A percentile compares a stretch with the other conserved stretches of the same genome.
phyloP scores from a whole-genome alignment of 148 eudicot species.

The Silene latifolia region DNA sequence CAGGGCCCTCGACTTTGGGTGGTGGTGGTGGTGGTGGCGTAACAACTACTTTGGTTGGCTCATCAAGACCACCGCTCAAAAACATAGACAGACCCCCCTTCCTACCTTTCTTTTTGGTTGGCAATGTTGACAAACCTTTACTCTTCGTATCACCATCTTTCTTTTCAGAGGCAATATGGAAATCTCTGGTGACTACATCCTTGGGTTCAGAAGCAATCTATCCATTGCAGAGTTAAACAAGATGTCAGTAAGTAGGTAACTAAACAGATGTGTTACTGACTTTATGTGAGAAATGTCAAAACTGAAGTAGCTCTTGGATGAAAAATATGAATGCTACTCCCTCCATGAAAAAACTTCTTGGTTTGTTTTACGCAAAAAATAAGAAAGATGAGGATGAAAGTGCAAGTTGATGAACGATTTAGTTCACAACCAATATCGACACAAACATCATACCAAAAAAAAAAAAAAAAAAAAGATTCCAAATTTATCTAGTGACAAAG shows the following conservation, averaged over 20 bases:
- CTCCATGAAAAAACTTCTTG: too few species aligned
- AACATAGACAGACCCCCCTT: conserved; percentile 98
- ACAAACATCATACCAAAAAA: too few species aligned
- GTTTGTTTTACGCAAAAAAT: too few species aligned
- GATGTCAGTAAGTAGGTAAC: conserved; percentile 1
- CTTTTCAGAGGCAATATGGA: conserved; percentile 23
- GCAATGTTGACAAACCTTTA: conserved; percentile 27
- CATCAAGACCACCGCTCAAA: conserved; percentile 82
- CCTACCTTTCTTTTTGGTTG: conserved; percentile 74
- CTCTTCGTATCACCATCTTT: conserved; percentile 30
- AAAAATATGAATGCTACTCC: too few species aligned
- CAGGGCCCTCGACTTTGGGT: conserved; percentile 82
- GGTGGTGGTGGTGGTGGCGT: conserved; percentile 48
- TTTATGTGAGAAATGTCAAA: neutral
- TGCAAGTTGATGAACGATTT: too few species aligned
- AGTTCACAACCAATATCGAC: too few species aligned
- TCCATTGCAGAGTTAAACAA: conserved; percentile 1
- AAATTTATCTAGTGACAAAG: too few species aligned
- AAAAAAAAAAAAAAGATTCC: too few species aligned
- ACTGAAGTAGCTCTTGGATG: too few species aligned
- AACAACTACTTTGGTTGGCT: conserved; percentile 31
- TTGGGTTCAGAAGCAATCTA: conserved; percentile 40
- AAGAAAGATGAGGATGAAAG: too few species aligned
- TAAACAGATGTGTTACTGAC: neutral
- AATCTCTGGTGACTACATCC: conserved; percentile 22